phyloP scores from a whole-genome alignment of 805 yeast species.

The Starmerella roubikii region DNA sequence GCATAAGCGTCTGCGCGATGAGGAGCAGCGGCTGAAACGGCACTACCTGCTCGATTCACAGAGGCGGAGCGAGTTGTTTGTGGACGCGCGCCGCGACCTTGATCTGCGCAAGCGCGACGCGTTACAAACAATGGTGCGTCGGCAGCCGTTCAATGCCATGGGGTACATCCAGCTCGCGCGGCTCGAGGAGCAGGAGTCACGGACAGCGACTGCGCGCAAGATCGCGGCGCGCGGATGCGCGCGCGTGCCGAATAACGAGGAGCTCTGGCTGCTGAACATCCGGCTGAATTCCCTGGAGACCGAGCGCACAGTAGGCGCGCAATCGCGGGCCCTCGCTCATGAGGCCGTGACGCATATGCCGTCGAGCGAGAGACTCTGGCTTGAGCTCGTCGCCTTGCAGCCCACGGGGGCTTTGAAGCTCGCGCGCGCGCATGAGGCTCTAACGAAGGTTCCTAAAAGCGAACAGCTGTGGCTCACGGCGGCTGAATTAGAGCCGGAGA shows the following conservation, averaged over 20 bases:
- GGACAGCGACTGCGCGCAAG: conserved; percentile 41
- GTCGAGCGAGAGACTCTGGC: conserved; percentile 54
- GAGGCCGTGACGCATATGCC: conserved; percentile 50
- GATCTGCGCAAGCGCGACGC: conserved; percentile 10
- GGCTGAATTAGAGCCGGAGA: conserved; percentile 44
- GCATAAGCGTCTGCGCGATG: conserved; percentile 57
- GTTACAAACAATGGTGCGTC: conserved; percentile 43
- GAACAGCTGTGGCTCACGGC: conserved; percentile 56
- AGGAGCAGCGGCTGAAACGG: conserved; percentile 24
- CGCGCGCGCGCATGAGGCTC: conserved; percentile 52
- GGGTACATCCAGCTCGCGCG: conserved; percentile 84
- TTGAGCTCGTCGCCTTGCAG: conserved; percentile 55
- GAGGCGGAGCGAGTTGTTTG: too few species aligned
- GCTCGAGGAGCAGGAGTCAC: conserved; percentile 53
- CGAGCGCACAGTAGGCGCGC: conserved; percentile 29
- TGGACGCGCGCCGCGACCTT: conserved; percentile 51
- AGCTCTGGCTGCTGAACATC: conserved; percentile 71
- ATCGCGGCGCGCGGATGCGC: conserved; percentile 65
- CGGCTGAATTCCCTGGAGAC: conserved; percentile 36
- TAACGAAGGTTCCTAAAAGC: conserved; percentile 25
- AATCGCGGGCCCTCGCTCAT: conserved; percentile 37
- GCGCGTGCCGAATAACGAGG: conserved; percentile 50
- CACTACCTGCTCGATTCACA: conserved; percentile 31
- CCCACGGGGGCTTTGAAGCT: conserved; percentile 39
- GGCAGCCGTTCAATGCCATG: conserved; percentile 59